Evolutionary conservation across 2,329 filamentous ascomycete species (phyloP).

Genomic region (Mycosphaerella sp.): DNA sequence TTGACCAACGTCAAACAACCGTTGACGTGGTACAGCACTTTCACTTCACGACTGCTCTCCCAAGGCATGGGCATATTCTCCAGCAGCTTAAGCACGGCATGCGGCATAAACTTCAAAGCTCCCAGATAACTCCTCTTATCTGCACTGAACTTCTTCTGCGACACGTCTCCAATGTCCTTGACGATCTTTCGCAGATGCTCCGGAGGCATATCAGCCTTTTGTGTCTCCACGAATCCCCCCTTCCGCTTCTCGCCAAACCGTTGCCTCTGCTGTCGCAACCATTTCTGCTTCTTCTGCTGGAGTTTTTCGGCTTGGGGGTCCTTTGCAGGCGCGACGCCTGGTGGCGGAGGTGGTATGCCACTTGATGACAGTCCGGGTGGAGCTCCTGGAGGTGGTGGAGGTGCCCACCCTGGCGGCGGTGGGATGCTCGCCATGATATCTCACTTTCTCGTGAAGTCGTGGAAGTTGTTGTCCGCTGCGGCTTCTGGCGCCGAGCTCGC

Average conservation of each 20-base stretch:
- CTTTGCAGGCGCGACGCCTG: slow-evolving; percentile 72
- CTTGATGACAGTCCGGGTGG: slow-evolving; percentile 48
- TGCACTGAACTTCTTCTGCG: slow-evolving; percentile 97
- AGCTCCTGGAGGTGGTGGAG: slow-evolving; percentile 41
- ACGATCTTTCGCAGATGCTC: slow-evolving; percentile 98
- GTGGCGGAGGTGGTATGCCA: slow-evolving; percentile 60
- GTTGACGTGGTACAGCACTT: slow-evolving; percentile 97
- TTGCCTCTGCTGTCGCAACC: slow-evolving; percentile 84
- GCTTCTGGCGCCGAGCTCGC: slow-evolving; percentile 25
- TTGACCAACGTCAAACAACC: slow-evolving; percentile 96
- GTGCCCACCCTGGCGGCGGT: slow-evolving; percentile 61
- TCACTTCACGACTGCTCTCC: slow-evolving; percentile 94
- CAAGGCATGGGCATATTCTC: slow-evolving; percentile 99
- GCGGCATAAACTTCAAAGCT: slow-evolving; percentile 98
- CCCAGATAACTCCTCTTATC: slow-evolving; percentile 98
- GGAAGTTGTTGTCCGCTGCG: slow-evolving; percentile 17
- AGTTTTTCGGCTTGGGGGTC: slow-evolving; percentile 90
- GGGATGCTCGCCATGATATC: slow-evolving; percentile 53
- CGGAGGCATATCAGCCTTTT: slow-evolving; percentile 97
- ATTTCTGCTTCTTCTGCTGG: slow-evolving; percentile 98
- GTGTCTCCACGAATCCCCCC: slow-evolving; percentile 92
- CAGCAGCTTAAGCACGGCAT: slow-evolving; percentile 90
- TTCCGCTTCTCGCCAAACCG: slow-evolving; percentile 96
- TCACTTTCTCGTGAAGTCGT: slow-evolving; percentile 5
- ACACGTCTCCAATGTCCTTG: slow-evolving; percentile 96